A percentile compares a stretch with the other conserved stretches of the same genome.
Conservation (phyloP, 768 basidiomycete species). For the Terana coerulea region DNA sequence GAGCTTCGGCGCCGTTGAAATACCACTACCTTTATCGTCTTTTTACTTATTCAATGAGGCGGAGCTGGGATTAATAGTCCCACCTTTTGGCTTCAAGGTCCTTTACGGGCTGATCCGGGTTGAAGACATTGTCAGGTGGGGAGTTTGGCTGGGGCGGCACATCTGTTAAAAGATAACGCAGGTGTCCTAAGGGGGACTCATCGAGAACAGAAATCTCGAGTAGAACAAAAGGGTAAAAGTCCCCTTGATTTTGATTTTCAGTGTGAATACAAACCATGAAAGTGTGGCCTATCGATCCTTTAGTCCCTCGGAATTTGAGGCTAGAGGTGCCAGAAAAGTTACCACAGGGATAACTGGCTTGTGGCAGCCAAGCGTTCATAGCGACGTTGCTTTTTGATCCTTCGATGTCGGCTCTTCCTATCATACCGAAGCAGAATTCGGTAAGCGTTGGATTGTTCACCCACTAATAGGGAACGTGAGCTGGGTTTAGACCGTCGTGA, state of each 20-base stretch:
- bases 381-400: constrained; percentile 81
- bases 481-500: constrained; percentile 82
- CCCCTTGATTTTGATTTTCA: constrained; percentile 81
- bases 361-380: constrained; percentile 83
- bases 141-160: constrained; percentile 81
- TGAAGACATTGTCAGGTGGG: constrained; percentile 78
- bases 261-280: constrained; percentile 80
- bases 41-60: constrained; percentile 78
- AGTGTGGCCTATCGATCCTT: constrained; percentile 83
- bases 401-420: constrained; percentile 81
- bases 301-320: constrained; percentile 75
- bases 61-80: constrained; percentile 66
- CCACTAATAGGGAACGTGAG: constrained; percentile 78
- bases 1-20: constrained; percentile 75
- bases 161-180: constrained; percentile 79
- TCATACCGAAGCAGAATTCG: constrained; percentile 79
- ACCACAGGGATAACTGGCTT: constrained; percentile 80
- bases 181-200: constrained; percentile 79
- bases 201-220: constrained; percentile 77
- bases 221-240: constrained; percentile 81
- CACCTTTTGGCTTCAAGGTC: constrained; percentile 72
- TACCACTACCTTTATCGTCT: constrained; percentile 80
- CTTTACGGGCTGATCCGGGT: constrained; percentile 63
- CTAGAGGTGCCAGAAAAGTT: constrained; percentile 80
- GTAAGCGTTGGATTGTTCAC: constrained; percentile 81